A percentile compares a stretch with the other conserved stretches of the same genome.
Conservation (phyloP, 129 eudicot genomes). For the Deinandra increscens region DNA sequence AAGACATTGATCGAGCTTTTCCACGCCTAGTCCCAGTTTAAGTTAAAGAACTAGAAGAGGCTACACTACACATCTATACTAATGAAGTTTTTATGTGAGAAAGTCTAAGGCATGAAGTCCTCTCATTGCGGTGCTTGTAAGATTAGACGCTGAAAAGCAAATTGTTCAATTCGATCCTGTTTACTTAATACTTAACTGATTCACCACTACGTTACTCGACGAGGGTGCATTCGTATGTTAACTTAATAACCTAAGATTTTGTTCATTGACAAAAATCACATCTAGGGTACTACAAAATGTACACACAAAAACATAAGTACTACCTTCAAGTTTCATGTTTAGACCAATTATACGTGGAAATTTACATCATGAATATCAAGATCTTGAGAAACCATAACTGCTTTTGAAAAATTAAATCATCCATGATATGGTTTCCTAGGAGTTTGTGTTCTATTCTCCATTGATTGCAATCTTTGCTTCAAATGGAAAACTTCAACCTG, state of each 20-base stretch:
- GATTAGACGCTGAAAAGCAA: no score
- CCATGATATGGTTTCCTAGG: constrained; percentile 85
- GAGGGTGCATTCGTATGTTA: no score
- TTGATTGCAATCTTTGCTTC: constrained; percentile 85
- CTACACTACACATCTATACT: no score
- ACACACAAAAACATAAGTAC: neutral
- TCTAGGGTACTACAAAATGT: neutral
- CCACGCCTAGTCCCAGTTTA: no score
- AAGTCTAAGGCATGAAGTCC: no score
- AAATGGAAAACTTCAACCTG: constrained; percentile 95
- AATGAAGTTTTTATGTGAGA: no score
- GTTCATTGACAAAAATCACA: neutral
- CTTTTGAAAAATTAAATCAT: constrained; percentile 11
- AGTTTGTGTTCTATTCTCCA: constrained; percentile 83
- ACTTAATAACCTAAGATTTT: neutral
- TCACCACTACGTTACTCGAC: no score
- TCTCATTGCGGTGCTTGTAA: no score
- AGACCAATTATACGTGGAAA: neutral
- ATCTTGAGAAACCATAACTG: constrained; percentile 6
- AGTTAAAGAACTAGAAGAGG: no score
- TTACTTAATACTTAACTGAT: no score
- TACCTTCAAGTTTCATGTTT: neutral
- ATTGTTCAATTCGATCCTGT: no score
- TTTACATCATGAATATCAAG: constrained; percentile 26
- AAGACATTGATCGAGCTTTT: no score